These are phyloP conservation scores for Lentinula detonsa DNA, from an alignment of 768 basidiomycete genomes.

Conservation along the genomic window DNA sequence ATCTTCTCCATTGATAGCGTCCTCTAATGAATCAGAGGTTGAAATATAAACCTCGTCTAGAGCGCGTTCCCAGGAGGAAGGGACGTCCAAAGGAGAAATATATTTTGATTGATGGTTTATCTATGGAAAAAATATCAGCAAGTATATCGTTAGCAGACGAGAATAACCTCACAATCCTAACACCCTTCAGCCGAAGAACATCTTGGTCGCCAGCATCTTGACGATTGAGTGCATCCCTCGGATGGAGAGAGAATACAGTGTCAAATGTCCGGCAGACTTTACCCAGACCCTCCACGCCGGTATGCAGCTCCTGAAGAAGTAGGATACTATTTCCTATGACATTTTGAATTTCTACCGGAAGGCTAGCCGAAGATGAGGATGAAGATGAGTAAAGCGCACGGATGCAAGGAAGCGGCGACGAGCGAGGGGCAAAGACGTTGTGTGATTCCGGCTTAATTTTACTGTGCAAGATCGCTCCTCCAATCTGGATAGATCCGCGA, in stretches of 20 bases:
- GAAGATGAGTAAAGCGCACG: slow-evolving; percentile 12
- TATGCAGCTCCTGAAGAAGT: slow-evolving; percentile 51
- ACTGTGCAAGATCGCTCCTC: slow-evolving; percentile 41
- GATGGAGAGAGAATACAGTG: slow-evolving; percentile 45
- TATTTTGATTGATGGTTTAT: slow-evolving; percentile 30
- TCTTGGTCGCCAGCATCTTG: slow-evolving; percentile 13
- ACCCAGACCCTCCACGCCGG: slow-evolving; percentile 64
- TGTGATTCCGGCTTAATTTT: slow-evolving; percentile 33
- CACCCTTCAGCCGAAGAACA: slow-evolving; percentile 40
- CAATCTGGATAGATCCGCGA: slow-evolving; percentile 51
- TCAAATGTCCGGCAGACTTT: slow-evolving; percentile 57
- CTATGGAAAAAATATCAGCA: slow-evolving; percentile 16
- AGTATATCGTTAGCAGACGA: background rate
- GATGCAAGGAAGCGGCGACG: slow-evolving; percentile 66
- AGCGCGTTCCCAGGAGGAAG: slow-evolving; percentile 32
- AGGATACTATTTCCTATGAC: slow-evolving; percentile 26
- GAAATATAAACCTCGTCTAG: slow-evolving; percentile 20
- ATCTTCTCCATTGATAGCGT: background rate
- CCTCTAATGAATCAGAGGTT: slow-evolving; percentile 6
- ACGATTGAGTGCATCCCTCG: slow-evolving; percentile 30
- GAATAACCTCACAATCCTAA: slow-evolving; percentile 37
- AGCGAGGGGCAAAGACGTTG: slow-evolving; percentile 69
- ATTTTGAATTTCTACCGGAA: slow-evolving; percentile 12
- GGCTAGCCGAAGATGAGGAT: slow-evolving; percentile 8
- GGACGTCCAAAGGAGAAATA: slow-evolving; percentile 28